Evolutionary conservation across 2,329 filamentous ascomycete species (phyloP).

Genomic region (Dactylellina parvicollis): DNA sequence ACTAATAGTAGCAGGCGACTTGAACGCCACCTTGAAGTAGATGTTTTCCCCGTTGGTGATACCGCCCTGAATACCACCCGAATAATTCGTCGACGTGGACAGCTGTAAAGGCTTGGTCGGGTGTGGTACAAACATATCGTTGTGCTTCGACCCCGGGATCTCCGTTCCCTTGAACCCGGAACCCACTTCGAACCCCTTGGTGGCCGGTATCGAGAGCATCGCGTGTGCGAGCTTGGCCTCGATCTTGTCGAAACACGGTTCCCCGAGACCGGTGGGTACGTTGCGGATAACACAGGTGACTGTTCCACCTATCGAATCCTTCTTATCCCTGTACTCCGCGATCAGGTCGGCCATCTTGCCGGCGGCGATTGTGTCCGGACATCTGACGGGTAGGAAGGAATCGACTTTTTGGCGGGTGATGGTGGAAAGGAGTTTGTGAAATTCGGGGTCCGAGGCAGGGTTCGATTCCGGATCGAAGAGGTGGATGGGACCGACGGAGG

Average conservation of each 20-base stretch:
- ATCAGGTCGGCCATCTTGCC: conserved; percentile 81
- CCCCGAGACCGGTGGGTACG: conserved; percentile 83
- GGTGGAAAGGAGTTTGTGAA: conserved; percentile 76
- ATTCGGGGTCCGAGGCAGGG: conserved; percentile 78
- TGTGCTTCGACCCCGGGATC: conserved; percentile 87
- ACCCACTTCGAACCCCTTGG: conserved; percentile 94
- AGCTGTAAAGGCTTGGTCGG: conserved; percentile 67
- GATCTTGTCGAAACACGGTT: conserved; percentile 94
- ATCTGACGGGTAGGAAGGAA: conserved; percentile 83
- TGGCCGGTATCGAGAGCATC: conserved; percentile 94
- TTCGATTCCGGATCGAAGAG: conserved; percentile 73
- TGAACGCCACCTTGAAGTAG: conserved; percentile 95
- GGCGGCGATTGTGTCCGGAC: conserved; percentile 74
- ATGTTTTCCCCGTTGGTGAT: conserved; percentile 93
- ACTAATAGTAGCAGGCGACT: conserved; percentile 91
- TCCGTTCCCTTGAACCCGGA: conserved; percentile 89
- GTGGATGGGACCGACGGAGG: conserved; percentile 81
- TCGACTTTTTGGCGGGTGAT: conserved; percentile 83
- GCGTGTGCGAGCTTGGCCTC: conserved; percentile 91
- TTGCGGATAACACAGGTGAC: conserved; percentile 94
- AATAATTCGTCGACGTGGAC: conserved; percentile 92
- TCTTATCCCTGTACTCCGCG: conserved; percentile 76
- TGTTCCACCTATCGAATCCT: conserved; percentile 93
- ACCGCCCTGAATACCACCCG: conserved; percentile 91
- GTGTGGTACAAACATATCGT: conserved; percentile 81